A percentile compares a stretch with the other conserved stretches of the same genome.
Conservation (phyloP, 768 basidiomycete genomes). For the Leucogyrophana mollusca region DNA sequence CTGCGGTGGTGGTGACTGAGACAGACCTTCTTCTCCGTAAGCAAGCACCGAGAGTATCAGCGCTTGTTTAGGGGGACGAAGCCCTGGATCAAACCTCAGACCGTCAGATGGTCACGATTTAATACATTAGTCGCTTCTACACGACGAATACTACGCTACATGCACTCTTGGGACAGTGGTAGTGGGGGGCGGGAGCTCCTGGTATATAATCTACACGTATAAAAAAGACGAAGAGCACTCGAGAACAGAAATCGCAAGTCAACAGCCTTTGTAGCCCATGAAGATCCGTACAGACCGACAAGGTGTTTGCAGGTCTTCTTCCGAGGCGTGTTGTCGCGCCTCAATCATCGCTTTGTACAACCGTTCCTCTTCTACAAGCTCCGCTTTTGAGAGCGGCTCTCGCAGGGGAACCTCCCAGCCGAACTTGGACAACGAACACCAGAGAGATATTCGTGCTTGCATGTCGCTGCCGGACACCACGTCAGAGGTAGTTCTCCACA, state of each 20-base stretch:
- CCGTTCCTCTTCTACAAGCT: constrained; percentile 66
- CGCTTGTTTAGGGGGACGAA: constrained; percentile 26
- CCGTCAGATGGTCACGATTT: not conserved
- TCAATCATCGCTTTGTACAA: constrained; percentile 60
- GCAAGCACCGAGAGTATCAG: constrained; percentile 25
- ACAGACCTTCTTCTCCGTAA: constrained; percentile 27
- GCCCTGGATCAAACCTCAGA: not conserved
- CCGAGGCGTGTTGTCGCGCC: constrained; percentile 49
- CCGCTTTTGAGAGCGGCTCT: constrained; percentile 66
- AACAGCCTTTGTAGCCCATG: constrained; percentile 51
- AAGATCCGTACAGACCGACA: constrained; percentile 62
- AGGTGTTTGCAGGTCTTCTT: constrained; percentile 51
- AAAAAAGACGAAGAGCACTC: constrained; percentile 20
- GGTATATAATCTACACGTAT: constrained; percentile 19
- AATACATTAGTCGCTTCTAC: not conserved
- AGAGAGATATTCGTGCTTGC: constrained; percentile 60
- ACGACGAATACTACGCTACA: constrained; percentile 4
- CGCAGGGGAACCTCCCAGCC: constrained; percentile 60
- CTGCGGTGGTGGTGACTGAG: too few species aligned
- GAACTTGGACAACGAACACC: constrained; percentile 58
- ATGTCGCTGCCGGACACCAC: constrained; percentile 51
- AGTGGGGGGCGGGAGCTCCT: not conserved
- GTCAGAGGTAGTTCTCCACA: not conserved
- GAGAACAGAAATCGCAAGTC: constrained; percentile 9
- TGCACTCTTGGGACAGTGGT: not conserved